A percentile compares a stretch with the other conserved stretches of the same genome.
Conservation (phyloP, 805 yeast species). For the Candida xiaguanensis region DNA sequence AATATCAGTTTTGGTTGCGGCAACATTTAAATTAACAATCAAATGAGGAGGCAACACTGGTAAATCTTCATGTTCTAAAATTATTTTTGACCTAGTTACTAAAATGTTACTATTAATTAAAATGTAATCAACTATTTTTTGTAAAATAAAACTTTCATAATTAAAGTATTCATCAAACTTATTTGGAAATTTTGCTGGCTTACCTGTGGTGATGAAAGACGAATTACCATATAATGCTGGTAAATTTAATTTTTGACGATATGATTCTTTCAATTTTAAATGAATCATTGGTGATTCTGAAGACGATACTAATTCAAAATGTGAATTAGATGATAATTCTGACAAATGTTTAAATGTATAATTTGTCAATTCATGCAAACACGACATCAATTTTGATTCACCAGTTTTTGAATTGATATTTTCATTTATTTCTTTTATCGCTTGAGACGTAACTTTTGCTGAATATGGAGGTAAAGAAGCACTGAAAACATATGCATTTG, state of each 20-base stretch:
- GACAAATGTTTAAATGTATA: conserved; percentile 38
- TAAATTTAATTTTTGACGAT: conserved; percentile 42
- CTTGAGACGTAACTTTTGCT: conserved; percentile 60
- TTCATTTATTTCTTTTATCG: conserved; percentile 46
- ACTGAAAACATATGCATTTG: conserved; percentile 86
- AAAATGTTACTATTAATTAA: conserved; percentile 52
- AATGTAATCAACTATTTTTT: conserved; percentile 57
- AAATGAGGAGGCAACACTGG: conserved; percentile 46
- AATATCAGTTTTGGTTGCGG: conserved; percentile 26
- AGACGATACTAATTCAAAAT: conserved; percentile 52
- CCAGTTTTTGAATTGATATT: conserved; percentile 27
- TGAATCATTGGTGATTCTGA: conserved; percentile 67
- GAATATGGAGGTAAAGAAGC: conserved; percentile 93
- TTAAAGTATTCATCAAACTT: conserved; percentile 43
- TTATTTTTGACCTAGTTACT: conserved; percentile 58
- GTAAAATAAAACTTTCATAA: conserved; percentile 60
- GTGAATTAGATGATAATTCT: conserved; percentile 21
- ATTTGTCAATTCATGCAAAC: conserved; percentile 39
- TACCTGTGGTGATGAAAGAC: conserved; percentile 39
- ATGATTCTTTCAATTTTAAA: conserved; percentile 49
- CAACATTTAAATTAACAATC: conserved; percentile 27
- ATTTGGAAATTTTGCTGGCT: conserved; percentile 38
- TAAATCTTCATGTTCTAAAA: conserved; percentile 69
- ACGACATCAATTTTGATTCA: conserved; percentile 25
- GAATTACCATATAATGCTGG: conserved; percentile 52